Conservation (phyloP, 2,329 filamentous ascomycete genomes). For the Dactylonectria macrodidyma region DNA sequence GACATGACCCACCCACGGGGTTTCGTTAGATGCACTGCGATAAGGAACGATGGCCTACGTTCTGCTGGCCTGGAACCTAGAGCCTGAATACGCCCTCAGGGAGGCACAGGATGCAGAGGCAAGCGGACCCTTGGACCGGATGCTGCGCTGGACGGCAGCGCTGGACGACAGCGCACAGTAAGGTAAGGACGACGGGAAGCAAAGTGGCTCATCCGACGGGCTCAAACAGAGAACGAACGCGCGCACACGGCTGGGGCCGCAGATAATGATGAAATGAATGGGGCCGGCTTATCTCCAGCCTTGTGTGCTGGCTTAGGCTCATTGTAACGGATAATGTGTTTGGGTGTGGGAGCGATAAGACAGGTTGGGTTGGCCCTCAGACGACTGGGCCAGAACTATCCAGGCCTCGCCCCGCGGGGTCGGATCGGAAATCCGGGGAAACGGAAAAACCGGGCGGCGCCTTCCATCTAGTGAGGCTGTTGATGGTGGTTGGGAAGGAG, state of each 20-base stretch:
- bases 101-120: conserved; percentile 23
- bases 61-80: conserved; percentile 25
- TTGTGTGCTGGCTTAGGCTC: background rate
- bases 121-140: conserved; percentile 34
- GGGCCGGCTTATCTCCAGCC: conserved; percentile 11
- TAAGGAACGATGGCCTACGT: conserved; percentile 46
- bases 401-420: conserved; percentile 39
- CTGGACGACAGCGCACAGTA: conserved; percentile 13
- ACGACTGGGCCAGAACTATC: conserved; percentile 1
- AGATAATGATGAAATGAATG: conserved; percentile 13
- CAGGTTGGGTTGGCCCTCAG: conserved; percentile 21
- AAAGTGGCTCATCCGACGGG: conserved; percentile 13
- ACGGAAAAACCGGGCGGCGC: conserved; percentile 35
- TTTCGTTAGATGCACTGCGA: conserved; percentile 41
- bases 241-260: conserved; percentile 4
- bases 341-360: conserved; percentile 2
- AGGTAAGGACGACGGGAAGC: conserved; percentile 5
- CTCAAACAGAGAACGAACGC: conserved; percentile 10
- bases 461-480: background rate
- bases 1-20: conserved; percentile 39
- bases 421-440: conserved; percentile 45
- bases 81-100: conserved; percentile 2
- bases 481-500: background rate
- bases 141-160: conserved; percentile 14
- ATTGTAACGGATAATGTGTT: conserved; percentile 18